Conservation (phyloP, 371 early-diverging fungal species). For the Apophysomyces trapeziformis region DNA sequence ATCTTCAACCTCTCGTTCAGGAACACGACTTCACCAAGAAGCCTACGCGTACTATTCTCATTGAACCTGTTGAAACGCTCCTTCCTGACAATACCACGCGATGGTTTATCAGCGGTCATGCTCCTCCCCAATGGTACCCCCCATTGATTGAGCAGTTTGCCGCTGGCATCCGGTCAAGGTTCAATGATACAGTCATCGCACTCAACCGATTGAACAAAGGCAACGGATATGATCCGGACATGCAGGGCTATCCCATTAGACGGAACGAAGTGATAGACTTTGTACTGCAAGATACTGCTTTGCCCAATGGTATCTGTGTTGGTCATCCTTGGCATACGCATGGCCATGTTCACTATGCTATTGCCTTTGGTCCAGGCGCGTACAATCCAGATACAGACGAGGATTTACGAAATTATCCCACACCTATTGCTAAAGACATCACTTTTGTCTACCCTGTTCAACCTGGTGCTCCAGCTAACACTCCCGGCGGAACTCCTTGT, state of each 20-base stretch:
- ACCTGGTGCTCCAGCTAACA: background rate
- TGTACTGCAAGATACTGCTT: slow-evolving; percentile 24
- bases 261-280: slow-evolving; percentile 23
- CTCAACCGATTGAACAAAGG: slow-evolving; percentile 8
- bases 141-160: slow-evolving; percentile 12
- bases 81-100: slow-evolving; percentile 26
- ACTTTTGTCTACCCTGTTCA: slow-evolving; percentile 23
- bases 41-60: slow-evolving; percentile 22
- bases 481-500: slow-evolving; percentile 16
- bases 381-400: slow-evolving; percentile 19
- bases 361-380: slow-evolving; percentile 27
- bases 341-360: slow-evolving; percentile 29
- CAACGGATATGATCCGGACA: slow-evolving; percentile 6
- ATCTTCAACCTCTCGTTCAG: slow-evolving; percentile 13
- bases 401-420: slow-evolving; percentile 13
- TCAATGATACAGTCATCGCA: slow-evolving; percentile 23
- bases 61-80: slow-evolving; percentile 15
- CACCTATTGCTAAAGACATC: slow-evolving; percentile 25
- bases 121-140: slow-evolving; percentile 19
- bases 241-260: slow-evolving; percentile 21
- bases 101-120: slow-evolving; percentile 37
- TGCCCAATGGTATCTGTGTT: slow-evolving; percentile 12
- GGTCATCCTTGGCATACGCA: slow-evolving; percentile 39
- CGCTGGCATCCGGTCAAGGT: background rate
- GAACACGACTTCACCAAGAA: slow-evolving; percentile 15